Base-by-base conservation (phyloP, 2,329 filamentous ascomycete species). In the Pyricularia grisea region DNA sequence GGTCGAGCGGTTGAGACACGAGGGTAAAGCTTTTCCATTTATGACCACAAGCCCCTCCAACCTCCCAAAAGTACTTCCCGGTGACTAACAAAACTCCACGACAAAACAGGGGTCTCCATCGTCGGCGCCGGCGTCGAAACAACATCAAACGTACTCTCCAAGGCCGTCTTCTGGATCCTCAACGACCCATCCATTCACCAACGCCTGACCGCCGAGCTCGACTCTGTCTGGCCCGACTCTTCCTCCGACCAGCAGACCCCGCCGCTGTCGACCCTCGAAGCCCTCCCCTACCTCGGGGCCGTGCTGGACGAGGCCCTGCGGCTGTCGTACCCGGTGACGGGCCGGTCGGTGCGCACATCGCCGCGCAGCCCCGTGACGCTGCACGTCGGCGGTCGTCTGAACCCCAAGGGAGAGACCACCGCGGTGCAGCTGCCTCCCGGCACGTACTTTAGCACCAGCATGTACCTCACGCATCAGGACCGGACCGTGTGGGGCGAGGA, bases 121-220 rank as follows among this genome's bases (percentile, higher is more conserved):
- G 70, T 78, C 12, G 74, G 74, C 36, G 77, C 75, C 36, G 73
- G 73, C 4, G 71, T 71, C 1, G 68, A 73, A 36, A 74, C 73
- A 7, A 71, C 72, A 2, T 70, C 71, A 0, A 72, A 71, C 68
- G 69, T 73, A 7, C 70, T 75, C 33, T 31, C 71, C 14, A 30
- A 74, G 14, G 69, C 71, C 9, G 73, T 69, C 14, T 75, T 72
- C 68, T 69, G 73, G 61, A 36, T 73, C 17, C 25, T 73, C 9
- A 60, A 63, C n/a, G 63, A 70, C 10, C 69, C 70, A 0, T 31
- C 67, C 10, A 68, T 69, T 5, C 42, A 27, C 12, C 1, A 12
- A 14, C 55, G 69, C 58, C 30, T 69, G n/a, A 1, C 7, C 30
- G 28, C 27, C n/a, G 36, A 33, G 42, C 60, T 31, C 23, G 50